Base-by-base conservation (phyloP, 2,329 filamentous ascomycete genomes). In the Fusarium fujikuroi region DNA sequence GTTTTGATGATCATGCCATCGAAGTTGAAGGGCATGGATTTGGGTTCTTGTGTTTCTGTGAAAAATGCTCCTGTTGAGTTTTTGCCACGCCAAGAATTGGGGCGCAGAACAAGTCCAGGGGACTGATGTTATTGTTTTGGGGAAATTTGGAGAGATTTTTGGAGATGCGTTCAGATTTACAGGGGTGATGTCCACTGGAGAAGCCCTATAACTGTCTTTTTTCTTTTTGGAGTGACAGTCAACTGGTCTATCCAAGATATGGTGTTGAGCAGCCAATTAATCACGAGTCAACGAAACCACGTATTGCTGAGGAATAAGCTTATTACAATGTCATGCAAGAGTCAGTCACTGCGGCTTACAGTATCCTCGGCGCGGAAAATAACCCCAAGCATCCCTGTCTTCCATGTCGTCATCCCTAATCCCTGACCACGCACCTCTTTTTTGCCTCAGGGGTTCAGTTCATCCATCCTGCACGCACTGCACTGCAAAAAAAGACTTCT, bases 351-450 rank as follows among this genome's bases (percentile, higher is more conserved):
- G 40, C 25, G 63, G 50, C 28, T 66, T 46, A 50, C 30, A 34
- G 47, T 50, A 39, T 10, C 19, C 25, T 23, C 54, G 36, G 21
- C 28, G 56, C 42, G 49, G 63, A 60, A 61, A 49, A 62, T 54
- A 62, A 62, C 43, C 25, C 58, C n/a, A 12, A 59, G 19, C 23
- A 67, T 53, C 67, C 70, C 57, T 74, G 70, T n/a, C 15, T 5
- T 21, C 40, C 66, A 49, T 69, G 65, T 69, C 66, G 66, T 69
- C 66, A 69, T 70, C 36, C 53, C 44, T 59, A 54, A 69, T 65
- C 66, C 66, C 46, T 69, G 59, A 43, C 39, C 15, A 60, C 44
- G 53, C 44, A 67, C 34, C 23, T 37, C 34, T 52, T 30, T 36
- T 40, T 47, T 57, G 49, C 64, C 57, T 63, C 66, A 66, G 61